phyloP scores from a whole-genome alignment of 2,329 filamentous ascomycete species.

The Diaporthe capsici region DNA sequence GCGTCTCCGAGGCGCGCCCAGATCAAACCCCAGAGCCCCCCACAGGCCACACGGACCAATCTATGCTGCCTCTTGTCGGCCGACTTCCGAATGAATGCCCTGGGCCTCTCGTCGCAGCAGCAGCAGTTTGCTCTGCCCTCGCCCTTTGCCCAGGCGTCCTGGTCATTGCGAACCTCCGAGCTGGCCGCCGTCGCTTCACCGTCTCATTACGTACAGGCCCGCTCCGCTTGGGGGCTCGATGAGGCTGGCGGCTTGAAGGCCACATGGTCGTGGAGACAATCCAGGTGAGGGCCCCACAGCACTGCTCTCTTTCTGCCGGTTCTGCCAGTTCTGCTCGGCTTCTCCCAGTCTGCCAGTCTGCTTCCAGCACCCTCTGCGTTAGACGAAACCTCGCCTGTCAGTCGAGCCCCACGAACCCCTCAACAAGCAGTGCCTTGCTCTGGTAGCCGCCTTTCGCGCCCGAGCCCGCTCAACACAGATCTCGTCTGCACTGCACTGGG shows the following conservation, averaged over 20 bases:
- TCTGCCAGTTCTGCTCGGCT: neutral
- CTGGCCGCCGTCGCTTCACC: conserved; percentile 16
- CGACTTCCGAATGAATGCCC: conserved; percentile 32
- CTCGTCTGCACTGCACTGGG: neutral
- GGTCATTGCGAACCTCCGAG: conserved; percentile 28
- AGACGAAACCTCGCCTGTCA: conserved; percentile 28
- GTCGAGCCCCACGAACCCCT: conserved; percentile 24
- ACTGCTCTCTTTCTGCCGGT: neutral
- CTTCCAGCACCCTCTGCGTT: neutral
- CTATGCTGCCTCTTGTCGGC: conserved; percentile 25
- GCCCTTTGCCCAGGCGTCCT: neutral
- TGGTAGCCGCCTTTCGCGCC: conserved; percentile 27
- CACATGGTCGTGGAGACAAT: conserved; percentile 23
- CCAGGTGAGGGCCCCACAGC: neutral
- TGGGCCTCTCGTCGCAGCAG: neutral
- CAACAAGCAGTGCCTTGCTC: neutral
- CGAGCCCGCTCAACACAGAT: neutral
- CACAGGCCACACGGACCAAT: conserved; percentile 24
- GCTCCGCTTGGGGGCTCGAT: conserved; percentile 26
- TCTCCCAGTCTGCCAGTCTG: conserved; percentile 1
- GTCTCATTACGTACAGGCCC: conserved; percentile 40
- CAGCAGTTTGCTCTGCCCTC: neutral
- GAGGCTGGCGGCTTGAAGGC: conserved; percentile 20
- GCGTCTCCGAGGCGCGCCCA: neutral
- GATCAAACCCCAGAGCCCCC: conserved; percentile 30